Evolutionary conservation across 1,284 basidiomycete species (phyloP), one percentile per base, ranked within the genome.

Genomic region (Psilocybe mexicana): DNA sequence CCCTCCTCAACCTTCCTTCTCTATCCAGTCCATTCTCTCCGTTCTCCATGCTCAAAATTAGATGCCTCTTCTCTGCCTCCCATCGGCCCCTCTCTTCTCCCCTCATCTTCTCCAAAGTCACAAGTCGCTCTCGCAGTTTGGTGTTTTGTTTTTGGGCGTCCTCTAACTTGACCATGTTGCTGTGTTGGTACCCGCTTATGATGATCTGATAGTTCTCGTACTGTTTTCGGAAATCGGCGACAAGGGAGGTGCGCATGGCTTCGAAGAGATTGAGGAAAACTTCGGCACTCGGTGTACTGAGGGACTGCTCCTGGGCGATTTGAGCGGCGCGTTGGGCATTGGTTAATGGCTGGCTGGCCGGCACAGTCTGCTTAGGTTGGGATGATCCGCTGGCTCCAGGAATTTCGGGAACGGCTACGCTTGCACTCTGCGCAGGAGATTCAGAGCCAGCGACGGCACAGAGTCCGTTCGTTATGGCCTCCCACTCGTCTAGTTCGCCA

Each of bases 31-130:
- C 46, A 23, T 48, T 35, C 11, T 48, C 46, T 18, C 46, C 46
- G 14, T 48, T 25, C 28, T 48, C 46, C 30, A 48, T 18, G 14
- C 33, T 28, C 7, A 25, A 12, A 14, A 48, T 35, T 23, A 42
- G 11, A 12, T 52, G n/a, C 26, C 43, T 52, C 38, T 36, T 52
- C 50, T 52, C 50, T 11, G 25, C 38, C 23, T 52, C 50, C 36
- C 38, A 52, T 3, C 25, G 25, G 28, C 50, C 40, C 24, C 50
- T 52, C 3, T 52, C 50, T n/a, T 52, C 50, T 14, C 38, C 25
- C 43, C 50, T 25, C 23, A 52, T 2, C 50, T 43, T 52, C 24
- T 42, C 36, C 50, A 40, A 35, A n/a, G 25, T 24, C 24, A 52
- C 12, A 36, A 52, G 6, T 14, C 40, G 36, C 6, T 52, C 50